A percentile compares a stretch with the other conserved stretches of the same genome.
These are phyloP conservation scores for Penicillium arizonense DNA, from an alignment of 495 filamentous ascomycete genomes.

Conservation along the genomic window DNA sequence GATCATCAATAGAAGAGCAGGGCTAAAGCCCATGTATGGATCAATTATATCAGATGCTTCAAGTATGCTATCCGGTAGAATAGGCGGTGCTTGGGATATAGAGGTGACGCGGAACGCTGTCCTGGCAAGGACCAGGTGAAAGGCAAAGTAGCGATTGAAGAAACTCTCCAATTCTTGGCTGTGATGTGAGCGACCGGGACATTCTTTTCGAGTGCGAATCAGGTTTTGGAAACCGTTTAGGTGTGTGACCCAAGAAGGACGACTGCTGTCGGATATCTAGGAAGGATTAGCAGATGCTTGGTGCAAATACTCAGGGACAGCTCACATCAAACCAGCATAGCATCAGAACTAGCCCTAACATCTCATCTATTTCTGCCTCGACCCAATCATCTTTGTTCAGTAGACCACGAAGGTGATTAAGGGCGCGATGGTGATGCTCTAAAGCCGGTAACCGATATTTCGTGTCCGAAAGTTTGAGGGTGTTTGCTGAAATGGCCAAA, in stretches of 20 bases:
- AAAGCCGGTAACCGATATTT: conserved; percentile 14
- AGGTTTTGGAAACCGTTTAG: conserved; percentile 22
- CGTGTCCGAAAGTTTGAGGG: conserved; percentile 16
- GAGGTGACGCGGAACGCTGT: conserved; percentile 17
- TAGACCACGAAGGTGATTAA: conserved; percentile 11
- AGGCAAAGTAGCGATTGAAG: conserved; percentile 26
- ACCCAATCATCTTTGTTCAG: conserved; percentile 12
- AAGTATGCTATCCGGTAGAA: conserved; percentile 1
- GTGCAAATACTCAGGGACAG: no score
- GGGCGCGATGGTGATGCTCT: conserved; percentile 18
- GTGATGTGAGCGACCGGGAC: conserved; percentile 6
- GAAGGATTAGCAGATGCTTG: not conserved
- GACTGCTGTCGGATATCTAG: conserved; percentile 24
- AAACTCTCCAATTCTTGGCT: conserved; percentile 19
- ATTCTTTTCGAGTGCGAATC: conserved; percentile 14
- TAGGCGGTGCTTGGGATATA: not conserved
- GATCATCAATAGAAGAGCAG: conserved; percentile 21
- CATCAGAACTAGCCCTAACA: conserved; percentile 24
- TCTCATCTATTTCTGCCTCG: conserved; percentile 22
- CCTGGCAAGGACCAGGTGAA: conserved; percentile 24
- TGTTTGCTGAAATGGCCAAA: conserved; percentile 23
- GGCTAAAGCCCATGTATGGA: conserved; percentile 27
- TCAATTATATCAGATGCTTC: conserved; percentile 19
- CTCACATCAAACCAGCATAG: conserved; percentile 23
- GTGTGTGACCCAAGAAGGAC: conserved; percentile 27